These are phyloP conservation scores for Cotoneaster glaucophyllus DNA, from an alignment of 306 rosid genomes.

Conservation along the genomic window DNA sequence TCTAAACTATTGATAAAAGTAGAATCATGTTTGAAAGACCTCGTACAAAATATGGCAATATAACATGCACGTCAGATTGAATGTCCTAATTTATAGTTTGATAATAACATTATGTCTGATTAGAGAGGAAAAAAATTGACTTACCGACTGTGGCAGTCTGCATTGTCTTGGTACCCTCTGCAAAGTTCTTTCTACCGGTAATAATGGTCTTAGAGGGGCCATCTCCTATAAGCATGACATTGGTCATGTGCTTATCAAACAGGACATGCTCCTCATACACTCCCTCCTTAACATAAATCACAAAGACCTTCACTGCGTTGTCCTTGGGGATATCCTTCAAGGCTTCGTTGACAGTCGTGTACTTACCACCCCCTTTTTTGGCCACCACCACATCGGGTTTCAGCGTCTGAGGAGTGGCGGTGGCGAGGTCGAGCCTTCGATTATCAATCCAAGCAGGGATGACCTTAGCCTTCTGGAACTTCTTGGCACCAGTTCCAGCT, in stretches of 20 bases:
- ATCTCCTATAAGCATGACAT: conserved; percentile 58
- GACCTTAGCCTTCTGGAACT: not conserved
- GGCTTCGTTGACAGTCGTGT: conserved; percentile 50
- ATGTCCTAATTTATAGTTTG: not conserved
- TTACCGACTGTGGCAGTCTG: conserved; percentile 57
- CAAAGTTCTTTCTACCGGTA: conserved; percentile 33
- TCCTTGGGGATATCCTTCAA: conserved; percentile 38
- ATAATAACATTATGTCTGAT: not conserved
- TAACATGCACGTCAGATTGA: not conserved
- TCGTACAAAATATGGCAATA: not conserved
- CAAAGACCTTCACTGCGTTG: conserved; percentile 31
- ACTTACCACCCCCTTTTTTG: conserved; percentile 56
- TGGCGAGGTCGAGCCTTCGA: conserved; percentile 22
- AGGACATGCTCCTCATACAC: conserved; percentile 38
- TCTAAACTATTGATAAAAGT: not conserved
- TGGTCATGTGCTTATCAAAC: conserved; percentile 23
- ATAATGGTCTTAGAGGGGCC: conserved; percentile 63
- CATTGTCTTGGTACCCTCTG: conserved; percentile 45
- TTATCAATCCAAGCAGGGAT: conserved; percentile 41
- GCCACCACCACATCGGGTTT: conserved; percentile 55
- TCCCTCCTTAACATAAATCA: conserved; percentile 66
- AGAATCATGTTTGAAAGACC: not conserved
- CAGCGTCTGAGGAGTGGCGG: not conserved
- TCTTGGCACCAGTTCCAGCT: not conserved
- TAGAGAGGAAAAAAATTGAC: not conserved